Percentiles rank a stretch among this genome's conserved stretches.
phyloP scores from a whole-genome alignment of 2,329 filamentous ascomycete species.

The Westerdykella aurantiaca region DNA sequence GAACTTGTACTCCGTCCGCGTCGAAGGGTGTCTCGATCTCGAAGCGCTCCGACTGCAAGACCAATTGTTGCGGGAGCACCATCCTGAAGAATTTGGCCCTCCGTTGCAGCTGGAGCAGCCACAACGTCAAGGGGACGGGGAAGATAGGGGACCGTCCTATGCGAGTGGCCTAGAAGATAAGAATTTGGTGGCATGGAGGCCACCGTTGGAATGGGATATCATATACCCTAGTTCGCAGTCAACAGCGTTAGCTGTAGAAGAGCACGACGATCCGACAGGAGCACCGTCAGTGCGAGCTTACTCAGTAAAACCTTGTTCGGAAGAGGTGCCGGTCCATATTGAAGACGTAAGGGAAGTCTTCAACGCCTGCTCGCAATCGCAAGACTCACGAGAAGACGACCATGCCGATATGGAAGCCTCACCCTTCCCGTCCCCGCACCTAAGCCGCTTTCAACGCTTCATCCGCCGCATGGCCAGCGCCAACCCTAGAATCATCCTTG shows the following conservation, averaged over 20 bases:
- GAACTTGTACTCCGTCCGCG: constrained; percentile 12
- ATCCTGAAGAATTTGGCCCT: constrained; percentile 3
- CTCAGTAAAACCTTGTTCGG: too few species aligned
- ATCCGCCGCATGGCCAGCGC: constrained; percentile 53
- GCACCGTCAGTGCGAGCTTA: constrained; percentile 4
- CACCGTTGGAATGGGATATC: constrained; percentile 32
- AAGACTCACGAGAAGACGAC: not conserved
- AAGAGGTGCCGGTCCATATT: too few species aligned
- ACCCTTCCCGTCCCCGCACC: constrained; percentile 9
- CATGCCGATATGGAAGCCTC: not conserved
- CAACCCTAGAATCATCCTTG: constrained; percentile 48
- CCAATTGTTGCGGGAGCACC: not conserved
- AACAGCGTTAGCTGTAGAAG: not conserved
- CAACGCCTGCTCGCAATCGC: too few species aligned
- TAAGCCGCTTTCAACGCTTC: constrained; percentile 47
- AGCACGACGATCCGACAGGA: constrained; percentile 13
- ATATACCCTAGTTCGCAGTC: constrained; percentile 13
- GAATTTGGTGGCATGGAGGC: constrained; percentile 19
- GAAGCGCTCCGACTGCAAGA: constrained; percentile 19
- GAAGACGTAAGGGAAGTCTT: too few species aligned
- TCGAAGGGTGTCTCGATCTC: constrained; percentile 16
- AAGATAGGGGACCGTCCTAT: constrained; percentile 8
- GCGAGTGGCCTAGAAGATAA: constrained; percentile 9
- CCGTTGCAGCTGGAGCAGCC: not conserved
- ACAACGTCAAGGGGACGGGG: not conserved